phyloP scores from a whole-genome alignment of 2,329 filamentous ascomycete species.

The Ceratocystis albifundus region DNA sequence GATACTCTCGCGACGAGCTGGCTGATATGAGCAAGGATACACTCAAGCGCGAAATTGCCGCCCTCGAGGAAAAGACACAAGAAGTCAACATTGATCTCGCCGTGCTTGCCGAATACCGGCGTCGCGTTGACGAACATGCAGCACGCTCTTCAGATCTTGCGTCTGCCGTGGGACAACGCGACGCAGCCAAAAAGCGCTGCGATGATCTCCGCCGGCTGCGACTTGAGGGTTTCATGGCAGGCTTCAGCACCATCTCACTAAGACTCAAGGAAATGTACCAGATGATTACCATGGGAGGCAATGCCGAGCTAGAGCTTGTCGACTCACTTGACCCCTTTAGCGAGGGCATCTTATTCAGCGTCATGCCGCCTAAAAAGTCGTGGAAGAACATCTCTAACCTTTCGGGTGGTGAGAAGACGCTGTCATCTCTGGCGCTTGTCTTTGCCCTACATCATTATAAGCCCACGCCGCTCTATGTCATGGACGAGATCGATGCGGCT shows the following conservation, averaged over 20 bases:
- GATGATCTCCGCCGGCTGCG: constrained; percentile 84
- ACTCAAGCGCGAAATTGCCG: constrained; percentile 51
- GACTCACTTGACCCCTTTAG: constrained; percentile 94
- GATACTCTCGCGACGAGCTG: constrained; percentile 62
- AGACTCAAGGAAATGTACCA: constrained; percentile 99
- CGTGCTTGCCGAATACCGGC: constrained; percentile 79
- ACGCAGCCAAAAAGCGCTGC: constrained; percentile 79
- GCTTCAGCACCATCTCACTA: constrained; percentile 85
- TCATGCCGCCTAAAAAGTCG: constrained; percentile 99
- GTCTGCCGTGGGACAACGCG: constrained; percentile 63
- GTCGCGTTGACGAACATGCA: constrained; percentile 71
- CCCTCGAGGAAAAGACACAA: constrained; percentile 59
- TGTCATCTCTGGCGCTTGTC: constrained; percentile 86
- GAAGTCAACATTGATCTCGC: constrained; percentile 79
- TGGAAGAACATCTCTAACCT: constrained; percentile 99
- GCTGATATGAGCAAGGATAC: constrained; percentile 52
- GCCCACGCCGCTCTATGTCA: constrained; percentile 93
- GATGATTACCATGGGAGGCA: constrained; percentile 99
- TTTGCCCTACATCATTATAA: constrained; percentile 98
- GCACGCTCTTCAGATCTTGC: constrained; percentile 74
- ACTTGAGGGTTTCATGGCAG: constrained; percentile 95
- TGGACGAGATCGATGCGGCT: constrained; percentile 98
- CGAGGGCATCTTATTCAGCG: constrained; percentile 90
- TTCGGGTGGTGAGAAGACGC: constrained; percentile 91
- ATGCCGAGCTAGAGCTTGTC: constrained; percentile 92